Base-by-base conservation (phyloP, 208 protist genomes). In the Leishmania amazonensis region DNA sequence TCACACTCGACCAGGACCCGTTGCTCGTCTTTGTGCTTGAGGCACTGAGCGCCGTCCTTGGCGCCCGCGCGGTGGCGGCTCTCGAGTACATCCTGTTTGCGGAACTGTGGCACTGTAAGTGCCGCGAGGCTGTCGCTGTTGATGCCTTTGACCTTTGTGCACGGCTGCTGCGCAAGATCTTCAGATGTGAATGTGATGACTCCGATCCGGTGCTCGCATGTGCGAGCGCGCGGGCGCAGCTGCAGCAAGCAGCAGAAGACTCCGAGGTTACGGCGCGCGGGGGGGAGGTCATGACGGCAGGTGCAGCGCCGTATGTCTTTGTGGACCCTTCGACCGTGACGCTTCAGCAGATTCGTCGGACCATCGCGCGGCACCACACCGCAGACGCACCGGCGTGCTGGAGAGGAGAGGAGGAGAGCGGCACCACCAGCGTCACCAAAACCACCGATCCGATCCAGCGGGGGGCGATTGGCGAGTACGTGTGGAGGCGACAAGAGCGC, bases 1-100 rank as follows among this genome's bases (percentile, higher is more conserved):
- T 93, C 3, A 64, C 85, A 17, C 81, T 81, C 15, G 84, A 88
- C 8, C 75, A 86, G 31, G 78, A 94, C 47, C 88, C 88, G 0
- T 80, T 96, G n/a, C 76, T 90, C 24, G 77, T 85, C 28, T 85
- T 85, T 73, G 80, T 91, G 42, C 75, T 96, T 35, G 88, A 94
- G 79, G 84, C 89, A 13, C 76, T 94, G 58, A 82, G 91, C 75
- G 86, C 89, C 3, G 86, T 89, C 17, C n/a, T 94, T 3, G 88
- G 91, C 11, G 75, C 70, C n/a, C 79, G 89, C 11, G 77, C 72
- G 40, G 83, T 88, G 24, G 82, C 81, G 13, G 75, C 51, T 3
- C 42, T 96, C 35, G 90, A 96, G 78, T 96, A 89, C 80, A 83
- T 86, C 54, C 76, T 93, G 28, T 60, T 90, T 42, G 31, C 64